Evolutionary conservation across 768 basidiomycete species (phyloP).

Genomic region (Hygrophorus pudorinus): DNA sequence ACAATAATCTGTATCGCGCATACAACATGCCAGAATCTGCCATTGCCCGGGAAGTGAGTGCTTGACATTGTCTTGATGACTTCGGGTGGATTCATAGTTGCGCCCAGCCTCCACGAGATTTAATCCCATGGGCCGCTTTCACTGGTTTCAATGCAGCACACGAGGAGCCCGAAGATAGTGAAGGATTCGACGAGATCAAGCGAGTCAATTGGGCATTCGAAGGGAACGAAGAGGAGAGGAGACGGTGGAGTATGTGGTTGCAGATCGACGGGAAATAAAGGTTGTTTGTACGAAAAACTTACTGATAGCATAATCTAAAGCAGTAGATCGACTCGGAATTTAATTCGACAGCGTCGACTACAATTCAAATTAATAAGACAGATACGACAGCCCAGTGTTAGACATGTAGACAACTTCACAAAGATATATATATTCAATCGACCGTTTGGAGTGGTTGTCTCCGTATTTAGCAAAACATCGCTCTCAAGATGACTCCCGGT

Average conservation of each 20-base stretch:
- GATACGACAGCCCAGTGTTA: no score
- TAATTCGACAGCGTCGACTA: no score
- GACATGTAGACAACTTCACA: no score
- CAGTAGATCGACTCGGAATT: no score
- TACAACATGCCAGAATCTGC: constrained; percentile 43
- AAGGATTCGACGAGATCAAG: constrained; percentile 73
- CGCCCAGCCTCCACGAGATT: constrained; percentile 34
- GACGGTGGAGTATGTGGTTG: constrained; percentile 78
- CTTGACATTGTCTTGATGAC: background rate
- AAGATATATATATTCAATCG: no score
- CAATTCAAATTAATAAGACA: no score
- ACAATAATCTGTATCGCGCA: constrained; percentile 88
- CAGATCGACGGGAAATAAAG: constrained; percentile 62
- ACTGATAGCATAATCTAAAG: no score
- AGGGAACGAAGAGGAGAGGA: constrained; percentile 62
- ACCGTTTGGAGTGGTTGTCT: no score
- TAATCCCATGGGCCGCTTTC: constrained; percentile 54
- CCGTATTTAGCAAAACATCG: no score
- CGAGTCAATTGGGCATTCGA: constrained; percentile 75
- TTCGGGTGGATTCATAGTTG: background rate
- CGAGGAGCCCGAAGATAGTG: constrained; percentile 54
- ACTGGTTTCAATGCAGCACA: constrained; percentile 46
- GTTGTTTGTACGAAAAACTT: no score
- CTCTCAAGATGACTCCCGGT: no score
- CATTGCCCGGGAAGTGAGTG: constrained; percentile 31